These are phyloP conservation scores for Xylaria sp. DNA, from an alignment of 495 filamentous ascomycete species.

Conservation along the genomic window DNA sequence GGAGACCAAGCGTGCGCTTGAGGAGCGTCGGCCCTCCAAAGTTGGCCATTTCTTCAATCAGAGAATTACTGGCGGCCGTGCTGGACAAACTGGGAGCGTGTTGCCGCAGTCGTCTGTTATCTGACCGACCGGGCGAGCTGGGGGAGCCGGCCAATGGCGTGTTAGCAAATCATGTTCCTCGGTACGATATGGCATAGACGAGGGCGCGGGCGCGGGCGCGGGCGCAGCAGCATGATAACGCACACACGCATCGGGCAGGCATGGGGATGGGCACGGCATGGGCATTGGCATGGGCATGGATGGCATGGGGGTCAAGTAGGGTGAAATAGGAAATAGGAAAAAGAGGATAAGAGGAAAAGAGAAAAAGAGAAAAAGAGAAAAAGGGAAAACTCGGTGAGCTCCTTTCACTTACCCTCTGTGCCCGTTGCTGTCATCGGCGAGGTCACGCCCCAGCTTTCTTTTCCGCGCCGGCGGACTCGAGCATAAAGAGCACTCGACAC, in stretches of 20 bases:
- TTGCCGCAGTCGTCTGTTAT: constrained; percentile 59
- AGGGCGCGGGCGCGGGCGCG: constrained; percentile 30
- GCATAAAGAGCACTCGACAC: constrained; percentile 67
- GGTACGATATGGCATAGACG: constrained; percentile 28
- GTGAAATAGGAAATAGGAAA: no score
- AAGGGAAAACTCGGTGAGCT: constrained; percentile 40
- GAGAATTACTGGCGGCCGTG: constrained; percentile 59
- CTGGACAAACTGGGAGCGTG: constrained; percentile 61
- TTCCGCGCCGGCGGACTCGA: constrained; percentile 75
- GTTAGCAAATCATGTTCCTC: constrained; percentile 44
- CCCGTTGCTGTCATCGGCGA: constrained; percentile 60
- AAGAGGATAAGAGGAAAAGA: no score
- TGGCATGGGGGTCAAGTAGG: no score
- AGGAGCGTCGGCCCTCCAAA: constrained; percentile 65
- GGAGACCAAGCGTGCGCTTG: constrained; percentile 69
- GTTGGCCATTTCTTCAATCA: constrained; percentile 67
- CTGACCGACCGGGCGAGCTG: constrained; percentile 60
- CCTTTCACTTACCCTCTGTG: constrained; percentile 68
- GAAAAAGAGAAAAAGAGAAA: no score
- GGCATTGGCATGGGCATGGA: no score
- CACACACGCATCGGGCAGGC: constrained; percentile 25
- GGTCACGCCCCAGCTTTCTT: constrained; percentile 70
- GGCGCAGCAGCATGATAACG: constrained; percentile 38
- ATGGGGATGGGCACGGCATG: no score
- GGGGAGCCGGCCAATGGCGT: constrained; percentile 48